phyloP scores from a whole-genome alignment of 2,329 filamentous ascomycete species.

The Penicillium sp. region DNA sequence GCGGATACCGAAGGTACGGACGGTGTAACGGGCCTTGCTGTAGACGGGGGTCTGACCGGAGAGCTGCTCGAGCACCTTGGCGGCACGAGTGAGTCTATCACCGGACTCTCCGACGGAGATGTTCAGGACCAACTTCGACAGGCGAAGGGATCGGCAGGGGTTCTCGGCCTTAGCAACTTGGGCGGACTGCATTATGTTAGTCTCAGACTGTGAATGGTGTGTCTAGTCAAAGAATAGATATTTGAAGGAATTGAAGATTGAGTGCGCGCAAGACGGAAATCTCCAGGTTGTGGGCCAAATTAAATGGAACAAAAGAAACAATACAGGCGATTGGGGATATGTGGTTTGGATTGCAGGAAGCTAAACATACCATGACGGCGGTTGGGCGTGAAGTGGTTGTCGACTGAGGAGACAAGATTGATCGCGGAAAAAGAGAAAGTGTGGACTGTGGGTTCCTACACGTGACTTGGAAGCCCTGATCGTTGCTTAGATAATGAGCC shows the following conservation, averaged over 20 bases:
- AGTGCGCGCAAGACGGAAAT: not conserved
- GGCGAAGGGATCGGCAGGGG: constrained; percentile 99
- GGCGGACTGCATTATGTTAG: constrained; percentile 59
- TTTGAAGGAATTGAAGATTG: constrained; percentile 8
- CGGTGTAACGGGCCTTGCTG: constrained; percentile 99
- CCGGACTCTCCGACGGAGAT: constrained; percentile 99
- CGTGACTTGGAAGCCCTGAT: constrained; percentile 10
- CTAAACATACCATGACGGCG: constrained; percentile 51
- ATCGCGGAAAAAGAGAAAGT: constrained; percentile 33
- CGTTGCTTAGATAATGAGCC: not conserved
- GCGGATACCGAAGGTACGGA: constrained; percentile 99
- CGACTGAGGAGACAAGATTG: constrained; percentile 30
- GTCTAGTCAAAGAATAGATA: constrained; percentile 10
- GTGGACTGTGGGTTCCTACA: constrained; percentile 30
- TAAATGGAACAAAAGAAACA: not conserved
- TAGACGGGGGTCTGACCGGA: constrained; percentile 99
- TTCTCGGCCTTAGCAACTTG: constrained; percentile 74
- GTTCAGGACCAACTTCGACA: constrained; percentile 99
- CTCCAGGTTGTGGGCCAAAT: not conserved
- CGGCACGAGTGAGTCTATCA: constrained; percentile 99
- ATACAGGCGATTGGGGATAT: not conserved
- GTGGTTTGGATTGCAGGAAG: not conserved
- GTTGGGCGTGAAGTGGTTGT: constrained; percentile 40
- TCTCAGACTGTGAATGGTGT: constrained; percentile 3
- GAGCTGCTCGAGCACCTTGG: constrained; percentile 99